phyloP scores from a whole-genome alignment of 108 stramenopile genomes.

The Aureococcus anophagefferens region DNA sequence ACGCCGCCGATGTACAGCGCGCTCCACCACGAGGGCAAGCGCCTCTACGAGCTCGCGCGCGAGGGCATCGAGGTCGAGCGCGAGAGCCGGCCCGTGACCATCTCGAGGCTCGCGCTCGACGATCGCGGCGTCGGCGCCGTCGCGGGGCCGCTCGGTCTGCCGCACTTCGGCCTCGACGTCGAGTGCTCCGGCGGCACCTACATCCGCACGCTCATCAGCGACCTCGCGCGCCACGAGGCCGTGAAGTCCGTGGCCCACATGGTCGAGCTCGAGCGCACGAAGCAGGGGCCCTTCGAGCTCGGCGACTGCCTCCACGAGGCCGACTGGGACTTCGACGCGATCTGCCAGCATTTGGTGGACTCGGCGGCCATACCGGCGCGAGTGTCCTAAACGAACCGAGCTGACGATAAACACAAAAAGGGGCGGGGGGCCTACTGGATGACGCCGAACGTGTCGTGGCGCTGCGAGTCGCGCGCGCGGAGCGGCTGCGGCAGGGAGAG shows the following conservation, averaged over 20 bases:
- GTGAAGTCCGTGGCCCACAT: conserved; percentile 69
- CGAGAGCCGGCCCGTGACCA: conserved; percentile 42
- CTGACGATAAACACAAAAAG: no score
- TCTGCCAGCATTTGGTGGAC: no score
- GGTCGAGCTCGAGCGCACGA: conserved; percentile 63
- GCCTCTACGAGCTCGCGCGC: conserved; percentile 66
- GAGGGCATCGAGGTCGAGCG: conserved; percentile 43
- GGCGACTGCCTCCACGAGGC: conserved; percentile 49
- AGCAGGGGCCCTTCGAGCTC: conserved; percentile 66
- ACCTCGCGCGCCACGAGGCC: conserved; percentile 59
- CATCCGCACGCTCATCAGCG: conserved; percentile 69
- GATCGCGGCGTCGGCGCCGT: conserved; percentile 8
- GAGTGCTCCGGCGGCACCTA: conserved; percentile 84
- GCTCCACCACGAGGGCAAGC: conserved; percentile 63
- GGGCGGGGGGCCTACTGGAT: no score
- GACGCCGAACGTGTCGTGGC: no score
- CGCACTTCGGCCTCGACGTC: conserved; percentile 56
- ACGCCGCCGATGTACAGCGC: conserved; percentile 79
- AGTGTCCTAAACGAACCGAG: no score
- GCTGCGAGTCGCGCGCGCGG: no score
- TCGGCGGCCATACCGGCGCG: no score
- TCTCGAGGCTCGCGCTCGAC: conserved; percentile 17
- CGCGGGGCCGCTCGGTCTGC: conserved; percentile 17
- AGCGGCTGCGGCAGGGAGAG: no score
- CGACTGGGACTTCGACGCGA: not conserved